Base-by-base conservation (phyloP, 768 basidiomycete genomes). In the Phanerochaete carnosa region DNA sequence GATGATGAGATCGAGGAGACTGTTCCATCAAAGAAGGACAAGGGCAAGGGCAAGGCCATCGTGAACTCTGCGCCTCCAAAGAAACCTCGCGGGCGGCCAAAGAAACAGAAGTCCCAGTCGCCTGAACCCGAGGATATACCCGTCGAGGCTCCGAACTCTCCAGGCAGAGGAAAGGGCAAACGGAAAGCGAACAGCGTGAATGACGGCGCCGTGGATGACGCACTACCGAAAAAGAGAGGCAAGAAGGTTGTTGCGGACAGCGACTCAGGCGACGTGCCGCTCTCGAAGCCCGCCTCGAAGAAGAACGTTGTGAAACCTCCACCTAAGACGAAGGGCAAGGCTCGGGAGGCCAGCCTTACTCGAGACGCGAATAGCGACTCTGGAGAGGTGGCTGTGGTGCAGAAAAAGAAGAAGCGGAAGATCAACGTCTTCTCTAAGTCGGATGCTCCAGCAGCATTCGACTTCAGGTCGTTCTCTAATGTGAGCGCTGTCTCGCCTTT, bases 381-480 rank as follows among this genome's bases (percentile, higher is more conserved):
- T 16, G 67, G 16, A 29, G 72, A 67, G 25, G 55, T 69, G 25
- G 73, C 70, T 53, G 65, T 39, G 6, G 73, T 60, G 9, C 80
- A 74, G 16, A 86, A 83, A 74, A 88, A 87, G 76, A 89, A 88
- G 74, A 88, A 84, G 66, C 81, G 87, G 62, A 89, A 85, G 73
- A 83, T 90, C 57, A 84, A 85, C 61, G 64, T 88, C n/a, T 87
- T 87, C 66, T 74, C 76, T 19, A 29, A 12, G 5, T 57, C 72
- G 26, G 73, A 75, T 35, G 73, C 78, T 58, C 75, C 78, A 19
- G 62, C 71, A 19, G 73, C 77, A 19, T 80, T 79, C 50, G 66
- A 77, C 25, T 85, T 85, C 74, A 76, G 79, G 62, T 74, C 79
- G 62, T 62, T 79, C 51, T 66, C 70, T 35, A 72, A 74, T 70